Base-by-base conservation (phyloP, 108 stramenopile genomes). In the Poteriospumella lacustris region DNA sequence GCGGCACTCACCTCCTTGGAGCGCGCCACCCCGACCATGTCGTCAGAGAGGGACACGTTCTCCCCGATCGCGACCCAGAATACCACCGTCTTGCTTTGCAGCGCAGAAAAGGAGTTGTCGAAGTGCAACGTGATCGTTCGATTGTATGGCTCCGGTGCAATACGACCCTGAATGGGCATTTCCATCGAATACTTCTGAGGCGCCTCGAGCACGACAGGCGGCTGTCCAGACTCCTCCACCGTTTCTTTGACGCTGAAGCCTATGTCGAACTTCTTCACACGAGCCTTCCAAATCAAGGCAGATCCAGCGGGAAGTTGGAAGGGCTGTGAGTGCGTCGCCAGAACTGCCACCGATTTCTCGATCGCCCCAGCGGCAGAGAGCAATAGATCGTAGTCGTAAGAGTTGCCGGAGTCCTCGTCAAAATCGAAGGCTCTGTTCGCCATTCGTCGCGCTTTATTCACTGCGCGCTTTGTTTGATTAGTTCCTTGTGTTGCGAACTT, bases 331-430 rank as follows among this genome's bases (percentile, higher is more conserved):
- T 64, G 60, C 36, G 3, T 3, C 3, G 3, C 31, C 28, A 9
- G 24, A 3, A 3, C 15, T 34, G 33, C 24, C 28, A 64, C 60
- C 9, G 5, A 34, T 24, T 64, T 64, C 36, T 64, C 60, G 36
- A 64, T 64, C 29, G 60, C 60, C 9, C 60, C 60, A 34, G 60
- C 60, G 9, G 60, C 60, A 31, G 60, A 64, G 5, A 64, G 60
- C 5, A 64, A 33, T 64, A 64, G 31, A 64, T 64, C 60, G 24
- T 64, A 64, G 31, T 64, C 60, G 9, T 19, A 64, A 64, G 60
- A 31, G 24, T 56, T 24, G 5, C 9, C 60, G 5, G 28, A 9
- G 3, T 3, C 29, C 36, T 64, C 60, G 36, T 64, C 60, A 64
- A 64, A 64, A 3, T 64, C 60, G 9, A 64, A 64, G 9, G 60